phyloP scores from a whole-genome alignment of 257 asterid genomes.

The Solanum phureja region DNA sequence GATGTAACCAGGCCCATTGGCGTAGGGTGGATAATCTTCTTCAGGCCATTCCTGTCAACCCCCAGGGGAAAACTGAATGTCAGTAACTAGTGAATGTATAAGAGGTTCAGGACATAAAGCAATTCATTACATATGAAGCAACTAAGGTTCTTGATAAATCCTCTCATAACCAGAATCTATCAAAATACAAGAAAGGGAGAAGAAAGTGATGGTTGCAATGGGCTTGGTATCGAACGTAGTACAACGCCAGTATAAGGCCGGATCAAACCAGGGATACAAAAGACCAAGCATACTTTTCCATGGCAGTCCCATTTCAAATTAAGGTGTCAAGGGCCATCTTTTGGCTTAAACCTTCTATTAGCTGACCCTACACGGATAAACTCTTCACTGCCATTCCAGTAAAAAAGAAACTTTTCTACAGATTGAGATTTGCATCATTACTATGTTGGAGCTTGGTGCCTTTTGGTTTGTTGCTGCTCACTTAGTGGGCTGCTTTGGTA shows the following conservation, averaged over 20 bases:
- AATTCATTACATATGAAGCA: not conserved
- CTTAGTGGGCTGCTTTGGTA: not conserved
- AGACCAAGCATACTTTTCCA: not conserved
- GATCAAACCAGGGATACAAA: not conserved
- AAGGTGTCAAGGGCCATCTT: not conserved
- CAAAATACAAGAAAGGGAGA: not conserved
- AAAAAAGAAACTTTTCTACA: not conserved
- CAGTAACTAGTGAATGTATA: not conserved
- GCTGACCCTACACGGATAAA: not conserved
- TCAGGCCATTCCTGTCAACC: constrained; percentile 92
- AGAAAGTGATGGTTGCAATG: not conserved
- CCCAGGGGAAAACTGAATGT: not conserved
- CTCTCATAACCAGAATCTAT: not conserved
- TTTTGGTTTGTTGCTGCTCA: not conserved
- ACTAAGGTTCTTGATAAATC: not conserved
- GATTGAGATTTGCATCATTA: not conserved
- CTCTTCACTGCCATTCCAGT: not conserved
- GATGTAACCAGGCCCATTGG: constrained; percentile 94
- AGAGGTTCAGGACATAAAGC: not conserved
- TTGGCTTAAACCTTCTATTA: not conserved
- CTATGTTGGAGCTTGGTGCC: not conserved
- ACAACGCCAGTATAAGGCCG: not conserved
- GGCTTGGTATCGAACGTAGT: not conserved
- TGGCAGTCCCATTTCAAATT: not conserved
- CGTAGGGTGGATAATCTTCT: constrained; percentile 85